Percentiles rank a stretch among this genome's conserved stretches.
Conservation (phyloP, 805 yeast genomes). For the Tetrapisispora taiwanensis region DNA sequence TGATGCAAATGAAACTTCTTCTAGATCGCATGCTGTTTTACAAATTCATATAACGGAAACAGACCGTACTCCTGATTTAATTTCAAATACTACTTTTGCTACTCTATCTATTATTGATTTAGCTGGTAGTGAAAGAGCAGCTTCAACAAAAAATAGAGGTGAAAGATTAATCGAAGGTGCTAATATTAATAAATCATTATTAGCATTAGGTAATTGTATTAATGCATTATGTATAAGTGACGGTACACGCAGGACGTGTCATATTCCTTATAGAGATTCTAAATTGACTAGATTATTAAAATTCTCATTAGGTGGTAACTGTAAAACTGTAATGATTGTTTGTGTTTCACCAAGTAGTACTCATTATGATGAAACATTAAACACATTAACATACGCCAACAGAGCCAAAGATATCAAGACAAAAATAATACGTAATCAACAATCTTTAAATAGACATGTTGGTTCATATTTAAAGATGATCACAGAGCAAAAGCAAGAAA, state of each 20-base stretch:
- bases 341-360: conserved; percentile 79
- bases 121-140: conserved; percentile 93
- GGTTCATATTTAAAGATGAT: conserved; percentile 79
- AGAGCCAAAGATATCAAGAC: conserved; percentile 88
- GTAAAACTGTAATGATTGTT: conserved; percentile 92
- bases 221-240: conserved; percentile 77
- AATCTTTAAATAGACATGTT: conserved; percentile 69
- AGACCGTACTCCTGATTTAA: conserved; percentile 43
- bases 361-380: conserved; percentile 89
- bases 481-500: conserved; percentile 66
- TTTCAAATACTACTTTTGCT: conserved; percentile 62
- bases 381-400: conserved; percentile 84
- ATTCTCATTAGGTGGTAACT: conserved; percentile 86
- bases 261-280: conserved; percentile 86
- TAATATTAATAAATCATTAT: conserved; percentile 74
- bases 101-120: conserved; percentile 81
- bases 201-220: conserved; percentile 89
- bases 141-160: conserved; percentile 80
- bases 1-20: conserved; percentile 81
- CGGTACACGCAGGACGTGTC: conserved; percentile 43
- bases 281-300: conserved; percentile 79
- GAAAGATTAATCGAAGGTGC: conserved; percentile 82
- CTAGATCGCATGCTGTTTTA: conserved; percentile 88
- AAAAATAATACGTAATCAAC: conserved; percentile 61
- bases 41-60: conserved; percentile 66